Conservation (phyloP, 495 filamentous ascomycete species). For the Collariella sp. region DNA sequence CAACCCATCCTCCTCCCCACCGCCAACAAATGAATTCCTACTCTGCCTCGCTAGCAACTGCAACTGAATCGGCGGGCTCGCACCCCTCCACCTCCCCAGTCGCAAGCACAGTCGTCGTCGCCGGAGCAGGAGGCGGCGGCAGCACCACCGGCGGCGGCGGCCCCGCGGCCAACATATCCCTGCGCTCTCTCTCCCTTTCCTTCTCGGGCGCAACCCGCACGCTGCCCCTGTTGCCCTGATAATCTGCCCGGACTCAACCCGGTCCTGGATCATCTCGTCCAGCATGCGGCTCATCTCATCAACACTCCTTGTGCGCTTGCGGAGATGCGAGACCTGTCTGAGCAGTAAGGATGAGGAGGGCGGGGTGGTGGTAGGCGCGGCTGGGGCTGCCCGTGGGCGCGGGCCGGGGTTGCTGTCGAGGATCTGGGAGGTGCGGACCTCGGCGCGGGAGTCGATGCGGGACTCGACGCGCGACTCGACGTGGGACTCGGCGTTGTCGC, state of each 20-base stretch:
- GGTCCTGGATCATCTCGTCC: constrained; percentile 89
- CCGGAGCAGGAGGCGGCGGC: constrained; percentile 5
- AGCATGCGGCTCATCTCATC: constrained; percentile 86
- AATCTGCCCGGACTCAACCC: constrained; percentile 61
- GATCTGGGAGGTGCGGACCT: constrained; percentile 39
- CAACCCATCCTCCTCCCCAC: too few relatives aligned
- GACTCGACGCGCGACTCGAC: constrained; percentile 38
- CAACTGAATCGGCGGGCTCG: constrained; percentile 26
- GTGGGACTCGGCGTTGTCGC: constrained; percentile 70
- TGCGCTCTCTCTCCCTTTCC: constrained; percentile 4
- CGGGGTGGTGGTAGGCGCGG: constrained; percentile 29
- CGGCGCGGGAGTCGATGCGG: constrained; percentile 36
- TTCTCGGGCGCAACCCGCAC: constrained; percentile 38
- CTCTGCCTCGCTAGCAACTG: constrained; percentile 30
- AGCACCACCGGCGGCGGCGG: constrained; percentile 13
- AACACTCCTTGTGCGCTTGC: constrained; percentile 58
- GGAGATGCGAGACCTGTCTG: constrained; percentile 31
- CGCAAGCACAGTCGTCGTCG: constrained; percentile 9
- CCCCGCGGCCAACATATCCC: constrained; percentile 4
- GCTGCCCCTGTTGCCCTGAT: constrained; percentile 50
- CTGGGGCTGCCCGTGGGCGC: constrained; percentile 30
- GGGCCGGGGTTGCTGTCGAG: constrained; percentile 31
- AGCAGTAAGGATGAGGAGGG: too few relatives aligned
- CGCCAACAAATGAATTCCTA: constrained; percentile 20
- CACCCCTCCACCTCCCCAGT: background rate